Evolutionary conservation across 441 rosid species (phyloP).

Genomic region (Mallotus japonicus): DNA sequence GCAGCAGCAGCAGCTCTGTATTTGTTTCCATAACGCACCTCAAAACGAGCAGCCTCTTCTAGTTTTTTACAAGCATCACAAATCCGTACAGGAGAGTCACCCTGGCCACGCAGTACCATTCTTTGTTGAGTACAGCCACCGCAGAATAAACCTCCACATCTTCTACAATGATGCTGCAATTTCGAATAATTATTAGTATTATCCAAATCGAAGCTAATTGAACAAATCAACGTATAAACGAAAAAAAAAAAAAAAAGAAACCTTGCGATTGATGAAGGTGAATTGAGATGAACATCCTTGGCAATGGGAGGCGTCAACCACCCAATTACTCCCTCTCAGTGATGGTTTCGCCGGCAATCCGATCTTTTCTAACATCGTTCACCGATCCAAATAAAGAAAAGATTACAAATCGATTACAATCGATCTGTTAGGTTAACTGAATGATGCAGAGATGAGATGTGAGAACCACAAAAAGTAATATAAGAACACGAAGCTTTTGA

Average conservation of each 20-base stretch:
- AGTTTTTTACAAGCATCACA: slow-evolving; percentile 91
- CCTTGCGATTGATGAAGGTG: slow-evolving; percentile 99
- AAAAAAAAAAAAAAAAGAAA: slow-evolving; percentile 7
- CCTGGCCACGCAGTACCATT: slow-evolving; percentile 86
- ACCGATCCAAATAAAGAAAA: neutral
- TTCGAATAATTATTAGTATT: neutral
- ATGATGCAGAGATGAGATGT: too few species aligned
- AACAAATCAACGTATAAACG: neutral
- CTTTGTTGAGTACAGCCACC: slow-evolving; percentile 67
- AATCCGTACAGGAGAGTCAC: slow-evolving; percentile 84
- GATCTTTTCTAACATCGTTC: slow-evolving; percentile 84
- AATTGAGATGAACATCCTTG: slow-evolving; percentile 94
- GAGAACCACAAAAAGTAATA: too few species aligned
- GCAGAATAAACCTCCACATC: slow-evolving; percentile 92
- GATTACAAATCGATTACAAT: neutral
- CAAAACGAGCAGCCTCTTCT: slow-evolving; percentile 93
- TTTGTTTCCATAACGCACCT: slow-evolving; percentile 67
- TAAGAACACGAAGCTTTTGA: too few species aligned
- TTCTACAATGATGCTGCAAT: slow-evolving; percentile 87
- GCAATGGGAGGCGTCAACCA: slow-evolving; percentile 85
- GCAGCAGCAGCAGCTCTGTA: slow-evolving; percentile 32
- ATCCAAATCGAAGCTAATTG: neutral
- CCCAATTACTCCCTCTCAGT: slow-evolving; percentile 77
- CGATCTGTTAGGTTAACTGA: too few species aligned
- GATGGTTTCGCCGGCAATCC: slow-evolving; percentile 93